Evolutionary conservation across 2,329 filamentous ascomycete species (phyloP).

Genomic region (Trichoderma atrobrunneum): DNA sequence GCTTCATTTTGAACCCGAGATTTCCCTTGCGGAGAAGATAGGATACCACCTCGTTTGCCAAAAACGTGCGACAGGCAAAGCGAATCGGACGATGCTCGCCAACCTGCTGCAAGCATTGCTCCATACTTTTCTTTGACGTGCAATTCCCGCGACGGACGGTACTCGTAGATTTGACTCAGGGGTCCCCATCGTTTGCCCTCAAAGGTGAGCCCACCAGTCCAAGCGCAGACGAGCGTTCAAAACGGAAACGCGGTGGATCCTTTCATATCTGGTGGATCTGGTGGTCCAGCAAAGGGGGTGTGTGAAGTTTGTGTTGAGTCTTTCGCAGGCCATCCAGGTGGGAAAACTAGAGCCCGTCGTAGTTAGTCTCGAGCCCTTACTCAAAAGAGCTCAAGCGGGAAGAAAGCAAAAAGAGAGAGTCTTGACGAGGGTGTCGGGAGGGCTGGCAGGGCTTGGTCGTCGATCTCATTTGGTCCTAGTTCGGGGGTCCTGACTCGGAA

Average conservation of each 20-base stretch:
- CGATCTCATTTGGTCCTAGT: constrained; percentile 19
- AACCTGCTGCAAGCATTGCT: not conserved
- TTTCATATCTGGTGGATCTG: not conserved
- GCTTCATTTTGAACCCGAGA: not conserved
- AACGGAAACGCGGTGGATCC: constrained; percentile 11
- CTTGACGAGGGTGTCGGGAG: not conserved
- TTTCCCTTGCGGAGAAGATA: not conserved
- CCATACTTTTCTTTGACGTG: not conserved
- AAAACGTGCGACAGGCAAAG: not conserved
- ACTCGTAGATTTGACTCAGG: constrained; percentile 7
- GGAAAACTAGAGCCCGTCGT: not conserved
- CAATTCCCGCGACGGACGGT: not conserved
- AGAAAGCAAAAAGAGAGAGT: not conserved
- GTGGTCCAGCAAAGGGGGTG: not conserved
- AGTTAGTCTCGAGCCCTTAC: not conserved
- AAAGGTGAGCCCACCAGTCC: constrained; percentile 9
- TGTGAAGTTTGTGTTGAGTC: not conserved
- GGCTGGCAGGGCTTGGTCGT: not conserved
- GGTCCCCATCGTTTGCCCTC: not conserved
- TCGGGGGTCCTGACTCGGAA: constrained; percentile 1
- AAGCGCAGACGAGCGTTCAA: constrained; percentile 11
- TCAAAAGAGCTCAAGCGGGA: not conserved
- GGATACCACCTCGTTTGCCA: not conserved
- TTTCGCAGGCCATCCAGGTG: not conserved
- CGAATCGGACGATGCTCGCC: not conserved